Evolutionary conservation across 345 rosid genomes (phyloP).

Genomic region (Excoecaria agallocha): DNA sequence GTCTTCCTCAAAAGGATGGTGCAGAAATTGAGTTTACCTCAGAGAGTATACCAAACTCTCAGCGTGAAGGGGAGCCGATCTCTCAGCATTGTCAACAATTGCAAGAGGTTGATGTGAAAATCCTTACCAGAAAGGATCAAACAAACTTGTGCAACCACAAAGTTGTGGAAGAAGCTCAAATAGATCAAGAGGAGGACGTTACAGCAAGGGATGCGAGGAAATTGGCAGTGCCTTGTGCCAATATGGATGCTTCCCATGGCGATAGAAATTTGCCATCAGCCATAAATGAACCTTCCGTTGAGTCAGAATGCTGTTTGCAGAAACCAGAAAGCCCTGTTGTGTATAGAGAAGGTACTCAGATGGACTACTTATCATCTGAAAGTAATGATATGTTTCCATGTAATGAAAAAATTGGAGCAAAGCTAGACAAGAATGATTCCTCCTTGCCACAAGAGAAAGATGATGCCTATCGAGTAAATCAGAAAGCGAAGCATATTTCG

Average conservation of each 20-base stretch:
- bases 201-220: slow-evolving; percentile 26
- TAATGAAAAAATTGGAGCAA: slow-evolving; percentile 23
- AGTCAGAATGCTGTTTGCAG: slow-evolving; percentile 26
- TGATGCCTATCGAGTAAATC: slow-evolving; percentile 28
- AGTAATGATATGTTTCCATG: slow-evolving; percentile 22
- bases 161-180: slow-evolving; percentile 34
- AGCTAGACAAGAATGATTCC: slow-evolving; percentile 28
- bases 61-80: slow-evolving; percentile 25
- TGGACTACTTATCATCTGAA: slow-evolving; percentile 33
- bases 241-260: slow-evolving; percentile 18
- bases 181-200: slow-evolving; percentile 17
- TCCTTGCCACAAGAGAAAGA: slow-evolving; percentile 34
- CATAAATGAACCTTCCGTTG: slow-evolving; percentile 24
- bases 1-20: slow-evolving; percentile 29
- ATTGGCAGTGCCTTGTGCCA: slow-evolving; percentile 13
- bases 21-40: slow-evolving; percentile 26
- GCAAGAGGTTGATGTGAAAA: slow-evolving; percentile 33
- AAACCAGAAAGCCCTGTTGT: slow-evolving; percentile 29
- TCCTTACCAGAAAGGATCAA: slow-evolving; percentile 27
- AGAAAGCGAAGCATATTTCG: slow-evolving; percentile 47
- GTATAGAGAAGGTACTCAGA: slow-evolving; percentile 30
- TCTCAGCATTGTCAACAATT: slow-evolving; percentile 28
- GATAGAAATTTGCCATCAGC: slow-evolving; percentile 32
- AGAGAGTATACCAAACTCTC: slow-evolving; percentile 20
- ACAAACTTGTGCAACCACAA: slow-evolving; percentile 20